A percentile compares a stretch with the other conserved stretches of the same genome.
Evolutionary conservation across 208 protist species (phyloP).

Genomic region (Trypanosoma platydactyli): DNA sequence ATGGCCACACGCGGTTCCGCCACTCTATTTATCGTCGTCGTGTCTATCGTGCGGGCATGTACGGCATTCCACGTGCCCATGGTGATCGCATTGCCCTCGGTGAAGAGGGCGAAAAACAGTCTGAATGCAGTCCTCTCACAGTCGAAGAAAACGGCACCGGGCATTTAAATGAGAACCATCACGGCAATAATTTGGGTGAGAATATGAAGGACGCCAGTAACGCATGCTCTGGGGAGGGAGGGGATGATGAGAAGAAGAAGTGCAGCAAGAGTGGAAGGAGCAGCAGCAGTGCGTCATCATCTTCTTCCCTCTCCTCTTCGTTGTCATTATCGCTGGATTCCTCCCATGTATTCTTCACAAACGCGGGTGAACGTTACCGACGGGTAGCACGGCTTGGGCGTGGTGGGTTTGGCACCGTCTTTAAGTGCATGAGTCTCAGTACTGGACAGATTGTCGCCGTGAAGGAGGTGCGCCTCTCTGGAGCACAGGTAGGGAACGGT

Average conservation of each 20-base stretch:
- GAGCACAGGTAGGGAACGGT: slow-evolving; percentile 5
- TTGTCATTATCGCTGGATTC: not conserved
- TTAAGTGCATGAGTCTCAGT: slow-evolving; percentile 16
- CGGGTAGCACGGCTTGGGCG: slow-evolving; percentile 21
- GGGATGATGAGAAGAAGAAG: too few relatives aligned
- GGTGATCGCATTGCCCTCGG: not conserved
- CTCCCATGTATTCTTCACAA: slow-evolving; percentile 4
- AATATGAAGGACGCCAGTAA: too few relatives aligned
- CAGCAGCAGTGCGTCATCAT: not conserved
- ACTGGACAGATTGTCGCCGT: slow-evolving; percentile 39
- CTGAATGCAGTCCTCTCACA: not conserved
- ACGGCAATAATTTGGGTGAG: too few relatives aligned
- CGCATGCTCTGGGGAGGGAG: too few relatives aligned
- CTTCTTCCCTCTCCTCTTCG: too few relatives aligned
- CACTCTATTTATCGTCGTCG: not conserved
- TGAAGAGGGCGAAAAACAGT: not conserved
- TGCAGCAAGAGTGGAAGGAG: not conserved
- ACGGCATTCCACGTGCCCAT: too few relatives aligned
- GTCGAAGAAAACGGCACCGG: too few relatives aligned
- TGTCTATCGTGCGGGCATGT: not conserved
- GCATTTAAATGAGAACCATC: too few relatives aligned
- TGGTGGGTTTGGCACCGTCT: slow-evolving; percentile 25
- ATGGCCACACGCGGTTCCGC: too few relatives aligned
- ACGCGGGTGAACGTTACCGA: slow-evolving; percentile 4
- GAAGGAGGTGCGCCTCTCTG: slow-evolving; percentile 56